phyloP scores from a whole-genome alignment of 2,329 filamentous ascomycete genomes.

The Fusarium metavorans region DNA sequence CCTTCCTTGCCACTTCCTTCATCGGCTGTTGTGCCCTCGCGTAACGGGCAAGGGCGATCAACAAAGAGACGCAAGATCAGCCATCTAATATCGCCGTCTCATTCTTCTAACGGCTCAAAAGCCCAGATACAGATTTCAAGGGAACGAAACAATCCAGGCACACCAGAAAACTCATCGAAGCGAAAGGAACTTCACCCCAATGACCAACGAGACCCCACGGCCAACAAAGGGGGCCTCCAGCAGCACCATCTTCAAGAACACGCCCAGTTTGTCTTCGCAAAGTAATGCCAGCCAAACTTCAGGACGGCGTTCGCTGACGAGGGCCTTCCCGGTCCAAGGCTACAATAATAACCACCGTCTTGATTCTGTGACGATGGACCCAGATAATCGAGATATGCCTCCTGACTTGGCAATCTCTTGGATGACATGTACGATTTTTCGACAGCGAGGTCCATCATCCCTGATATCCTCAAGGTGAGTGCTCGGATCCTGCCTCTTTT shows the following conservation, averaged over 20 bases:
- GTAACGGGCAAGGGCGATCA: background rate
- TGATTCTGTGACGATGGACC: constrained; percentile 3
- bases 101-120: background rate
- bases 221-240: background rate
- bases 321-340: background rate
- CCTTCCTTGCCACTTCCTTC: background rate
- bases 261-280: background rate
- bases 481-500: background rate
- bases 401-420: background rate
- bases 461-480: background rate
- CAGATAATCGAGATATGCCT: background rate
- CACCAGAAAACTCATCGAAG: background rate
- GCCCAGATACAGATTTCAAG: background rate
- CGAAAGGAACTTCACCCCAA: background rate
- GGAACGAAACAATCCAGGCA: background rate
- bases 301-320: background rate
- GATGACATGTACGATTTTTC: constrained; percentile 7
- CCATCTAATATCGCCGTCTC: background rate
- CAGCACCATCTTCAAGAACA: background rate
- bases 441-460: background rate
- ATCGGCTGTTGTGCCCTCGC: background rate
- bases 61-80: background rate
- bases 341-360: background rate
- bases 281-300: constrained; percentile 5
- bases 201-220: constrained; percentile 2